Percentiles rank a stretch among this genome's conserved stretches.
These are phyloP conservation scores for Diaporthe capsici DNA, from an alignment of 2,329 filamentous ascomycete species.

Conservation along the genomic window DNA sequence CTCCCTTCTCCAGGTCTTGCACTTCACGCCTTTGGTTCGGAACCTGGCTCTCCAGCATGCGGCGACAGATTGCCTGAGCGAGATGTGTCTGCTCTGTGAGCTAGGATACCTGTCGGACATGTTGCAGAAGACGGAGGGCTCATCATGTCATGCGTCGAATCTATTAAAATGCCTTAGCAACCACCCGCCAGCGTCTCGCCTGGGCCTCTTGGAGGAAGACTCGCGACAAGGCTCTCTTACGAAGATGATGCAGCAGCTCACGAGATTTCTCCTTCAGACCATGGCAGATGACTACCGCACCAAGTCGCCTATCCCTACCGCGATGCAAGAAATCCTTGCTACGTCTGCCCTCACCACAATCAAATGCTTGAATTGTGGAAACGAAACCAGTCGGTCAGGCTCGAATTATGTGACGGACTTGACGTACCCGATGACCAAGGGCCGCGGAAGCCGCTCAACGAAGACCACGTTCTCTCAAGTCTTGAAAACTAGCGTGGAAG, in stretches of 20 bases:
- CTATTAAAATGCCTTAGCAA: slow-evolving; percentile 90
- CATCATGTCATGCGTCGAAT: slow-evolving; percentile 97
- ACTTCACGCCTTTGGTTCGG: slow-evolving; percentile 89
- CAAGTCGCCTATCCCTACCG: slow-evolving; percentile 71
- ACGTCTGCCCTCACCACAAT: slow-evolving; percentile 82
- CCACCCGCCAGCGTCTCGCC: slow-evolving; percentile 80
- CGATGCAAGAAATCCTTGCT: slow-evolving; percentile 82
- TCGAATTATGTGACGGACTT: slow-evolving; percentile 89
- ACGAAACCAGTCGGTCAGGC: slow-evolving; percentile 85
- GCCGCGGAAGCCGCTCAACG: slow-evolving; percentile 64
- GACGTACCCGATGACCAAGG: slow-evolving; percentile 76
- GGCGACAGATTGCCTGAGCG: slow-evolving; percentile 84
- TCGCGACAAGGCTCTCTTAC: slow-evolving; percentile 80
- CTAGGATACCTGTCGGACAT: slow-evolving; percentile 97
- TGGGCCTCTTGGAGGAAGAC: slow-evolving; percentile 90
- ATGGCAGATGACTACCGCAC: slow-evolving; percentile 83
- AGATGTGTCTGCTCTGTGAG: slow-evolving; percentile 91
- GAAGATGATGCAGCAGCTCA: slow-evolving; percentile 87
- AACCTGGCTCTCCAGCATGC: slow-evolving; percentile 92
- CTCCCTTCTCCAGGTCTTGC: slow-evolving; percentile 88
- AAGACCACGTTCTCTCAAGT: slow-evolving; percentile 87
- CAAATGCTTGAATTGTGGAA: slow-evolving; percentile 87
- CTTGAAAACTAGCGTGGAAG: slow-evolving; percentile 91
- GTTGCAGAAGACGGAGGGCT: slow-evolving; percentile 94
- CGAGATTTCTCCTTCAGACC: slow-evolving; percentile 86